Evolutionary conservation across 2,329 filamentous ascomycete genomes (phyloP).

Genomic region (Zasmidium angulare): DNA sequence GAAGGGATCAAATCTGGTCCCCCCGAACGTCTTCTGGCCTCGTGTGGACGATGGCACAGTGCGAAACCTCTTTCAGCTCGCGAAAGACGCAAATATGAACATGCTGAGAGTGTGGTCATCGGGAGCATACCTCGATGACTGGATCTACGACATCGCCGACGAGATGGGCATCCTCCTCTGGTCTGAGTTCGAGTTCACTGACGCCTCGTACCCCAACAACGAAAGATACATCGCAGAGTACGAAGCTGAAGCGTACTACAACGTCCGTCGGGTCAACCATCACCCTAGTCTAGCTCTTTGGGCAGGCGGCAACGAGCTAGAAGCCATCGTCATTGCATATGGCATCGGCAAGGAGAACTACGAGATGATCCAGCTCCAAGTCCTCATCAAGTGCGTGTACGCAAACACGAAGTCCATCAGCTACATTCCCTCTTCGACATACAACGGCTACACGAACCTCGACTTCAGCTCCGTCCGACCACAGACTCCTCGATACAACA

Average conservation of each 20-base stretch:
- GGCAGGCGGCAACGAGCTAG: slow-evolving; percentile 56
- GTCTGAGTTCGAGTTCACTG: slow-evolving; percentile 63
- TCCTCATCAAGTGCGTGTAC: slow-evolving; percentile 47
- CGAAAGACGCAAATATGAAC: slow-evolving; percentile 59
- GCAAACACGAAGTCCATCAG: slow-evolving; percentile 2
- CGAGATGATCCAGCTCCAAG: slow-evolving; percentile 45
- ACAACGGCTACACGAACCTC: background rate
- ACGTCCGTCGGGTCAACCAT: slow-evolving; percentile 59
- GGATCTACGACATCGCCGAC: slow-evolving; percentile 62
- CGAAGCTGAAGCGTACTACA: slow-evolving; percentile 55
- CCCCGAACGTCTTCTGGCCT: slow-evolving; percentile 62
- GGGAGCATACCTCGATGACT: slow-evolving; percentile 60
- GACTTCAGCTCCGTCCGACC: background rate
- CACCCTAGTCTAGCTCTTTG: slow-evolving; percentile 47
- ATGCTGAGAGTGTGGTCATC: slow-evolving; percentile 63
- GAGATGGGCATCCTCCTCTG: slow-evolving; percentile 60
- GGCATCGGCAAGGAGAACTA: slow-evolving; percentile 41
- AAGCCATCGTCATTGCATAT: slow-evolving; percentile 50
- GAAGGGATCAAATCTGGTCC: slow-evolving; percentile 63
- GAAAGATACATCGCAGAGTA: slow-evolving; percentile 55
- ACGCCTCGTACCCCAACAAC: slow-evolving; percentile 58
- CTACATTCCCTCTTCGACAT: slow-evolving; percentile 4
- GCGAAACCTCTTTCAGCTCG: slow-evolving; percentile 52
- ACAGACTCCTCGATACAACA: background rate
- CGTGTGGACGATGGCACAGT: slow-evolving; percentile 55